Percentiles rank a stretch among this genome's conserved stretches.
Conservation (phyloP, 139 green algal genomes). For the Gonium pectorale region DNA sequence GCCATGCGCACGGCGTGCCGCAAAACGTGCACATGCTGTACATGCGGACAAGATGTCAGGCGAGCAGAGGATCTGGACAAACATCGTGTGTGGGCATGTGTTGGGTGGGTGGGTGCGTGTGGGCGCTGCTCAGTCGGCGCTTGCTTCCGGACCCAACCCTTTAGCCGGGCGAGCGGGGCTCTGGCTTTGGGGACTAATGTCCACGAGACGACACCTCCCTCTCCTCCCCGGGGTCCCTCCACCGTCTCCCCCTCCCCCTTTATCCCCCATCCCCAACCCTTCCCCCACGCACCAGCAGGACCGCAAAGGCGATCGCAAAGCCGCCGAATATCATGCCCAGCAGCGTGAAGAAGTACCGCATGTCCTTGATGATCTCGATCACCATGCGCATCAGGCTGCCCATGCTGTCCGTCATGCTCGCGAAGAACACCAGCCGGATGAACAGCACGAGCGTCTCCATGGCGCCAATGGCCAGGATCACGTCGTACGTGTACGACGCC, state of each 20-base stretch:
- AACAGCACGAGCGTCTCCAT: conserved; percentile 44
- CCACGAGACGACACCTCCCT: too few species aligned
- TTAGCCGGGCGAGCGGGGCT: too few species aligned
- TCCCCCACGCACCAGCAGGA: conserved; percentile 21
- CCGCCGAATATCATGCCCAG: conserved; percentile 44
- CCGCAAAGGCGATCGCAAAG: conserved; percentile 38
- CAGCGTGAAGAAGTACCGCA: conserved; percentile 43
- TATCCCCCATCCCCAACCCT: background rate
- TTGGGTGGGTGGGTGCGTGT: too few species aligned
- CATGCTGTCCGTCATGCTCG: conserved; percentile 48
- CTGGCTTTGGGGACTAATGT: too few species aligned
- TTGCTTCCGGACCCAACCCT: too few species aligned
- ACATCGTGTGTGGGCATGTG: too few species aligned
- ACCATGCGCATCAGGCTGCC: conserved; percentile 48
- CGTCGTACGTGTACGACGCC: background rate
- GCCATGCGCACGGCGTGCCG: too few species aligned
- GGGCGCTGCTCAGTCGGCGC: too few species aligned
- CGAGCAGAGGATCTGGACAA: too few species aligned
- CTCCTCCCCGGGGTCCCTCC: background rate
- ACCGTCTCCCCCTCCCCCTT: too few species aligned
- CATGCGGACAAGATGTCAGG: too few species aligned
- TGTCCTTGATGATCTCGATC: conserved; percentile 52
- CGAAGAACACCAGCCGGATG: conserved; percentile 45
- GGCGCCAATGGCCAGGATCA: conserved; percentile 29
- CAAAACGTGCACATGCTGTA: too few species aligned